Percentiles rank a stretch among this genome's conserved stretches.
Evolutionary conservation across 1,284 basidiomycete genomes (phyloP).

Genomic region (Acaromyces ingoldii): DNA sequence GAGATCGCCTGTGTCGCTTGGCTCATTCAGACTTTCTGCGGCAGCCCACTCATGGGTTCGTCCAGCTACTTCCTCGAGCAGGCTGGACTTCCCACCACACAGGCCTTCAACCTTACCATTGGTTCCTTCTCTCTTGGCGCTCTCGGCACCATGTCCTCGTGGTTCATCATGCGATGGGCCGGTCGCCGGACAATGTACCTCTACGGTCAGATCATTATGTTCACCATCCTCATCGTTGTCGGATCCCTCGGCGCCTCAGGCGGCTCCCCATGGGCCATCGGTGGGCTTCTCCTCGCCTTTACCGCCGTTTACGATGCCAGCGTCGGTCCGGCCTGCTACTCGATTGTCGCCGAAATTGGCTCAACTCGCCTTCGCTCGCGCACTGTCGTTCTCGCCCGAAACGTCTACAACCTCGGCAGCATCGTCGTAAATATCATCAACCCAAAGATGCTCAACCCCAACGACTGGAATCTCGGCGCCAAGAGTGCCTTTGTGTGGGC

Average conservation of each 20-base stretch:
- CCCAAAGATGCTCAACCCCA: slow-evolving; percentile 54
- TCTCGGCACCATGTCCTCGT: slow-evolving; percentile 52
- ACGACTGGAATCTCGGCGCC: slow-evolving; percentile 54
- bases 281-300: slow-evolving; percentile 54
- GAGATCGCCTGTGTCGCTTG: slow-evolving; percentile 53
- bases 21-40: slow-evolving; percentile 51
- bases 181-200: slow-evolving; percentile 56
- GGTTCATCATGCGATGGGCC: slow-evolving; percentile 52
- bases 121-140: slow-evolving; percentile 51
- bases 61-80: slow-evolving; percentile 53
- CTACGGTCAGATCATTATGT: slow-evolving; percentile 54
- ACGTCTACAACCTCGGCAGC: slow-evolving; percentile 52
- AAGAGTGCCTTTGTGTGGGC: slow-evolving; percentile 53
- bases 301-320: slow-evolving; percentile 53
- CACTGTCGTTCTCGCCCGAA: slow-evolving; percentile 57
- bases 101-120: slow-evolving; percentile 53
- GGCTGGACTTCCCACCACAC: slow-evolving; percentile 52
- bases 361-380: slow-evolving; percentile 57
- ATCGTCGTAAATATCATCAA: slow-evolving; percentile 53
- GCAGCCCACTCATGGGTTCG: slow-evolving; percentile 44
- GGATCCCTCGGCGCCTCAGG: slow-evolving; percentile 51
- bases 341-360: slow-evolving; percentile 55
- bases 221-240: slow-evolving; percentile 55
- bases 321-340: slow-evolving; percentile 53
- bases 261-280: slow-evolving; percentile 50